Base-by-base conservation (phyloP, 2,329 filamentous ascomycete species). In the Trichoderma oligosporum region DNA sequence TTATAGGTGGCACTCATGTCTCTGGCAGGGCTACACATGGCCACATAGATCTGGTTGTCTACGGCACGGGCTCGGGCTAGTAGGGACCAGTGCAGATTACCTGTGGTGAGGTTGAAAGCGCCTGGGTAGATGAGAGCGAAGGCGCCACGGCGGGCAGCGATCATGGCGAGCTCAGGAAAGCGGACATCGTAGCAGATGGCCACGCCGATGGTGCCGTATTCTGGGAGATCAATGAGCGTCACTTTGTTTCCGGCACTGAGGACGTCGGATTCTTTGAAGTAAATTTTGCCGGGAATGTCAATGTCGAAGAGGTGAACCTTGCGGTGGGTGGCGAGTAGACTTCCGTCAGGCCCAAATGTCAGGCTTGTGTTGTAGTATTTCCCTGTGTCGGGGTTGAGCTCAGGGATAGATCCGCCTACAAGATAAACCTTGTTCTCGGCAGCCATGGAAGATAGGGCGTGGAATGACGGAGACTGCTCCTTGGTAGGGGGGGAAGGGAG, bases 281-380 rank as follows among this genome's bases (percentile, higher is more conserved):
- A 87, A 71, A 99, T 96, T 76, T 92, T 92, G 61, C 91, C 93
- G 0, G 94, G 94, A 62, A 99, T 97, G 71, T 96, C 87, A 66
- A 99, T 99, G 74, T 97, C 94, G 73, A 99, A 99, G 41, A 99
- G 81, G 74, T 99, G 94, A 41, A 94, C 86, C 76, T 99, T 99
- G 65, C 94, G 84, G 72, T 97, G 92, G 2, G 86, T 89, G 5
- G 85, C 90, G n/a, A 99, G 79, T 47, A 97, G 78, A n/a, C 80
- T 71, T 4, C 94, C 94, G 8, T 80, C 75, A 0, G 91, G 92
- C 0, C 80, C 83, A 73, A 99, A 99, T 7, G 88, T 84, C 45
- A 99, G 78, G 25, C 84, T 87, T 3, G 94, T 97, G 76, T 99
- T 99, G 80, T 94, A 96, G 75, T 92, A 88, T 64, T 89, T 88